Evolutionary conservation across 805 yeast genomes (phyloP).

Genomic region (Kluyveromyces siamensis): DNA sequence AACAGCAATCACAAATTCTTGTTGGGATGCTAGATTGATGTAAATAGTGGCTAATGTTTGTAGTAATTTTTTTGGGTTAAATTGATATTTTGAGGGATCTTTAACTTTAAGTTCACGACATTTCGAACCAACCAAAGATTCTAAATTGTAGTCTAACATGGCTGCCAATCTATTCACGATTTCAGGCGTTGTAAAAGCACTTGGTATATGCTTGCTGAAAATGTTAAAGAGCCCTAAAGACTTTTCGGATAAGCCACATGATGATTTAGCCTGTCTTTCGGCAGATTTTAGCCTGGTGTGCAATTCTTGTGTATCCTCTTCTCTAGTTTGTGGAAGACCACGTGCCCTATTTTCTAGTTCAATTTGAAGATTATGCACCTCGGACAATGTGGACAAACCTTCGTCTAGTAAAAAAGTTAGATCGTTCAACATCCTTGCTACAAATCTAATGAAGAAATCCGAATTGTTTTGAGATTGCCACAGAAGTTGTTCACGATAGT

Average conservation of each 20-base stretch:
- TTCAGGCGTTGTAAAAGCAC: conserved; percentile 78
- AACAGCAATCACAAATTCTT: conserved; percentile 65
- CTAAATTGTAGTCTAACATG: conserved; percentile 88
- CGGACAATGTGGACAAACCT: conserved; percentile 67
- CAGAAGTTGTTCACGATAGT: conserved; percentile 60
- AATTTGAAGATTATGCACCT: conserved; percentile 65
- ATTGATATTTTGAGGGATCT: conserved; percentile 73
- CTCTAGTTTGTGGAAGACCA: conserved; percentile 29
- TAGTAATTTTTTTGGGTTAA: conserved; percentile 69
- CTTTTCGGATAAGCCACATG: conserved; percentile 74
- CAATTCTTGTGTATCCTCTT: conserved; percentile 56
- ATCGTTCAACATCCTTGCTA: conserved; percentile 92
- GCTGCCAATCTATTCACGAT: conserved; percentile 91
- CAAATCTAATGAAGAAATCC: conserved; percentile 82
- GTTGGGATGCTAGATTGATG: conserved; percentile 56
- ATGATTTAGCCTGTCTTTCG: conserved; percentile 71
- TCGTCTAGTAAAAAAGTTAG: conserved; percentile 89
- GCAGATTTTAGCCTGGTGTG: conserved; percentile 46
- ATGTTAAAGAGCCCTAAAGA: conserved; percentile 70
- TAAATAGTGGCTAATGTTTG: conserved; percentile 66
- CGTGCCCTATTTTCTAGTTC: conserved; percentile 46
- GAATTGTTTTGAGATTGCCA: conserved; percentile 58
- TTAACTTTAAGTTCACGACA: conserved; percentile 81
- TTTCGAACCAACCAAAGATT: conserved; percentile 91
- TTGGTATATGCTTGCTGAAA: conserved; percentile 80